phyloP scores from a whole-genome alignment of 179 eudicot species.

The Silene noctiflora region DNA sequence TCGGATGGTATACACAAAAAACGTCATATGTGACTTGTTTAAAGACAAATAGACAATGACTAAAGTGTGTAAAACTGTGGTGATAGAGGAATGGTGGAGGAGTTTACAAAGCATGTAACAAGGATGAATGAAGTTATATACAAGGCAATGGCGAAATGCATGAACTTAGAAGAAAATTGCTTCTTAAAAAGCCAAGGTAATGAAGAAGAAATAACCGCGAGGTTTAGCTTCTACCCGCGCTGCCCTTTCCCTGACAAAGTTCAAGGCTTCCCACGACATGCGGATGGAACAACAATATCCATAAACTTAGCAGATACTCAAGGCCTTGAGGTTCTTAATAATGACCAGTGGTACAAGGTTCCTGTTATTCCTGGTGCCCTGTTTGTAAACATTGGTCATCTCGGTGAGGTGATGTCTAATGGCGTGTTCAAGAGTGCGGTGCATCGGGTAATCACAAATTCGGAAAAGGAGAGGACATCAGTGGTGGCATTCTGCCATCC shows the following conservation, averaged over 20 bases:
- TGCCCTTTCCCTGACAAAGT: conserved; percentile 47
- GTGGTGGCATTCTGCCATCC: conserved; percentile 1
- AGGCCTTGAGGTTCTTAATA: conserved; percentile 38
- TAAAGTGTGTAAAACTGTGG: no score
- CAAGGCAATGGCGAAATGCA: conserved; percentile 30
- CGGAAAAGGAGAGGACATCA: conserved; percentile 7
- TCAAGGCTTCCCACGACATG: conserved; percentile 46
- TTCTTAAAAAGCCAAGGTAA: conserved; percentile 33
- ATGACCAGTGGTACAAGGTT: neutral
- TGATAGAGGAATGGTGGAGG: conserved; percentile 10
- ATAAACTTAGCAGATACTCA: conserved; percentile 34
- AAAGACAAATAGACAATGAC: no score
- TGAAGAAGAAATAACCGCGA: conserved; percentile 27
- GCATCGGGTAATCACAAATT: conserved; percentile 11
- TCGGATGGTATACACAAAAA: no score
- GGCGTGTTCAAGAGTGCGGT: conserved; percentile 9
- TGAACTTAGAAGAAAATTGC: conserved; percentile 29
- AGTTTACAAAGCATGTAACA: conserved; percentile 10
- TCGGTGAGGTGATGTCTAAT: conserved; percentile 5
- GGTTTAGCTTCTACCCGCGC: conserved; percentile 43
- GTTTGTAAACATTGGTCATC: conserved; percentile 1
- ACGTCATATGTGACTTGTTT: no score
- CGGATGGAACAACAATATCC: conserved; percentile 42
- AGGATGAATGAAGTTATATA: neutral
- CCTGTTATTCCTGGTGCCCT: neutral